These are phyloP conservation scores for Fusarium mundagurra DNA, from an alignment of 2,329 filamentous ascomycete species.

Conservation along the genomic window DNA sequence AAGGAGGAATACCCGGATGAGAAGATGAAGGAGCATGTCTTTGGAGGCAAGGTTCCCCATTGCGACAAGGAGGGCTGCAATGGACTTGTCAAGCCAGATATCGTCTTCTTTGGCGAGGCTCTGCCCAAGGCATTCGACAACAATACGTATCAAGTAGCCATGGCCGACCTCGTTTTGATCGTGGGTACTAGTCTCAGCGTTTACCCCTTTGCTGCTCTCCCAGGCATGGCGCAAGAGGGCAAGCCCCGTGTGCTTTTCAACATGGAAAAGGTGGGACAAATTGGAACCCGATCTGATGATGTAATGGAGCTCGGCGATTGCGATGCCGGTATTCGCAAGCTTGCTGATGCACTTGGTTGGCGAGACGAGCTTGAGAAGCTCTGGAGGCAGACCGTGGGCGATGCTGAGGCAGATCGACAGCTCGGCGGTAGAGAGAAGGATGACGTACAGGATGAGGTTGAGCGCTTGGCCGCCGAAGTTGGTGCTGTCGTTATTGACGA, in stretches of 20 bases:
- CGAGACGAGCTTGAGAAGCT: slow-evolving; percentile 79
- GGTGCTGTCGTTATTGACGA: slow-evolving; percentile 48
- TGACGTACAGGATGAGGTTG: slow-evolving; percentile 58
- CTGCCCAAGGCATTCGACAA: slow-evolving; percentile 56
- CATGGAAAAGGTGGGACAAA: slow-evolving; percentile 79
- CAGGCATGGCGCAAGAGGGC: slow-evolving; percentile 67
- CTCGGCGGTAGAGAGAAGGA: slow-evolving; percentile 47
- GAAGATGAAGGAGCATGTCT: slow-evolving; percentile 76
- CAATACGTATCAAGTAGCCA: slow-evolving; percentile 57
- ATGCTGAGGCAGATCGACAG: slow-evolving; percentile 65
- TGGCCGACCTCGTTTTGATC: slow-evolving; percentile 82
- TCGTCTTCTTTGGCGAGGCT: slow-evolving; percentile 90
- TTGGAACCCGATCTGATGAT: slow-evolving; percentile 84
- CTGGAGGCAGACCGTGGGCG: slow-evolving; percentile 76
- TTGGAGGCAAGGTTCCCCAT: slow-evolving; percentile 72
- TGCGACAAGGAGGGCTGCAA: slow-evolving; percentile 72
- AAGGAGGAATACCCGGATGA: slow-evolving; percentile 75
- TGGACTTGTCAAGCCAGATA: slow-evolving; percentile 91
- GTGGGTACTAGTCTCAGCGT: slow-evolving; percentile 91
- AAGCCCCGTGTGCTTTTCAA: slow-evolving; percentile 89
- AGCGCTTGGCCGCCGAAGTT: slow-evolving; percentile 50
- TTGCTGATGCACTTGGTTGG: slow-evolving; percentile 88
- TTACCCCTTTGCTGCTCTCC: slow-evolving; percentile 87
- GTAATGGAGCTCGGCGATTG: slow-evolving; percentile 85
- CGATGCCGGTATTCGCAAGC: slow-evolving; percentile 79